Evolutionary conservation across 2,329 filamentous ascomycete species (phyloP).

Genomic region (Aspergillus aculeatus): DNA sequence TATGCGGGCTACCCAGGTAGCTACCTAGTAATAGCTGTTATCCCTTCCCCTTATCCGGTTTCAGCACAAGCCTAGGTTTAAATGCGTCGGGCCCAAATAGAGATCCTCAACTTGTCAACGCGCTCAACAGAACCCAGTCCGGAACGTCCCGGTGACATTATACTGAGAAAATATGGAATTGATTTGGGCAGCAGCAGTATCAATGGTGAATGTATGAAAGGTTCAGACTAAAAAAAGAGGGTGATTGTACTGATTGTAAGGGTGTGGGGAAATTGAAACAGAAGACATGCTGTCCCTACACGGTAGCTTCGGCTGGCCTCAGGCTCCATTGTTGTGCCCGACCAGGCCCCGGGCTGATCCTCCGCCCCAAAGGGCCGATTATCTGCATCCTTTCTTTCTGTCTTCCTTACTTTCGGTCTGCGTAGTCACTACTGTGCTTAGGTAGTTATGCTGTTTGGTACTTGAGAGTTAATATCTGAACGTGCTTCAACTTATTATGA

Average conservation of each 20-base stretch:
- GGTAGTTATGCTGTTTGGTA: no score
- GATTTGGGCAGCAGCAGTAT: neutral
- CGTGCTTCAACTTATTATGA: no score
- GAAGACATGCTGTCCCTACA: neutral
- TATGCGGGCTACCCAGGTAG: neutral
- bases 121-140: no score
- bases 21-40: no score
- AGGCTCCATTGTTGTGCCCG: neutral
- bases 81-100: neutral
- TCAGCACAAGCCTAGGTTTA: neutral
- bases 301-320: neutral
- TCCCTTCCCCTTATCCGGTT: slow-evolving; percentile 4
- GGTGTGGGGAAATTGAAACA: neutral
- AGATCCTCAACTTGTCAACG: neutral
- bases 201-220: neutral
- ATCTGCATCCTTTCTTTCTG: neutral
- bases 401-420: no score
- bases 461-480: no score
- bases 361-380: neutral
- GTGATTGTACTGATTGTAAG: neutral
- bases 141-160: neutral
- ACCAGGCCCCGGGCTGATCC: neutral
- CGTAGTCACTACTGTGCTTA: no score
- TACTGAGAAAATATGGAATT: neutral
- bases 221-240: neutral